A percentile compares a stretch with the other conserved stretches of the same genome.
Evolutionary conservation across 2,329 filamentous ascomycete species (phyloP).

Genomic region (Malbranchea zuffiana): DNA sequence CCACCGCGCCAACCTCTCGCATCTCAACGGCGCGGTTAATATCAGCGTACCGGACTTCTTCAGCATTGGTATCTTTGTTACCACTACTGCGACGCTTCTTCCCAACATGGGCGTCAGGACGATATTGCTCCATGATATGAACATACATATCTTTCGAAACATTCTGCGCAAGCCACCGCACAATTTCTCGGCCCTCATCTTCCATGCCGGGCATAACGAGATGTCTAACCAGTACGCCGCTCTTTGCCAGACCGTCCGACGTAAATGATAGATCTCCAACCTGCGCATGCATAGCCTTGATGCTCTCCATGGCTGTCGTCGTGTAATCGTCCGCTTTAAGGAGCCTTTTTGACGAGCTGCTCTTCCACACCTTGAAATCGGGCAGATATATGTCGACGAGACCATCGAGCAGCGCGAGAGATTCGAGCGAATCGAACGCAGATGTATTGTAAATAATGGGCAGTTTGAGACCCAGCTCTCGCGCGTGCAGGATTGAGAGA

Average conservation of each 20-base stretch:
- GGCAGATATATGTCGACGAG: conserved; percentile 79
- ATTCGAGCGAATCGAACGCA: conserved; percentile 64
- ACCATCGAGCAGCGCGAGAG: conserved; percentile 61
- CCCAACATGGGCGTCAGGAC: conserved; percentile 68
- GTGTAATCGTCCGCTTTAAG: conserved; percentile 72
- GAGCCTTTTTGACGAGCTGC: conserved; percentile 54
- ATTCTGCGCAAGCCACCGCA: conserved; percentile 62
- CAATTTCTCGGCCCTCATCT: conserved; percentile 60
- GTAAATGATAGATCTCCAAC: conserved; percentile 79
- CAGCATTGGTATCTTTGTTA: conserved; percentile 19
- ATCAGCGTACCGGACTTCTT: conserved; percentile 56
- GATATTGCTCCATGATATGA: conserved; percentile 84
- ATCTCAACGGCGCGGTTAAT: conserved; percentile 62
- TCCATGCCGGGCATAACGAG: conserved; percentile 76
- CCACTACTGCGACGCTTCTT: conserved; percentile 43
- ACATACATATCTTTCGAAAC: conserved; percentile 67
- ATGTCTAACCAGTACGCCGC: conserved; percentile 63
- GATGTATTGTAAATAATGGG: conserved; percentile 81
- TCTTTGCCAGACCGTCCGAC: conserved; percentile 67
- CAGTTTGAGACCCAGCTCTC: conserved; percentile 55
- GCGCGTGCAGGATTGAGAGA: conserved; percentile 62
- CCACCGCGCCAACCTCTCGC: conserved; percentile 56
- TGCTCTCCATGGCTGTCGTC: conserved; percentile 59
- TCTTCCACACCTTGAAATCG: conserved; percentile 74
- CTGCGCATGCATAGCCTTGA: conserved; percentile 68